Conservation (phyloP, 495 filamentous ascomycete genomes). For the Neurospora discreta region DNA sequence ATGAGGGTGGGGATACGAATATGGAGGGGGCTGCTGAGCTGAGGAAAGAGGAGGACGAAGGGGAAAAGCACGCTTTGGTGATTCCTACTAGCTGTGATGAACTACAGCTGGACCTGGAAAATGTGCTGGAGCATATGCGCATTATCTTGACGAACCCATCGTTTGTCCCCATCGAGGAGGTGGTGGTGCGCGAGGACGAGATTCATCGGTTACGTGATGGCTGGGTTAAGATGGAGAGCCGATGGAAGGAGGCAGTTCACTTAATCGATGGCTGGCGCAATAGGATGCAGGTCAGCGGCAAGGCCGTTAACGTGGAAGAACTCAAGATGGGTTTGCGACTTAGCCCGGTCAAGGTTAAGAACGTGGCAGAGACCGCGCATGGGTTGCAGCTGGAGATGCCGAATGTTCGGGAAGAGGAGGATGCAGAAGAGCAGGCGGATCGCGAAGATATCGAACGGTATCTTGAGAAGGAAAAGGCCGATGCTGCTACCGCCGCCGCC, state of each 20-base stretch:
- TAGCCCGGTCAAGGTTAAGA: constrained; percentile 45
- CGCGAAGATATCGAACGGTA: background rate
- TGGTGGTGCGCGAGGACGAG: constrained; percentile 81
- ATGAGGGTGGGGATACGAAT: constrained; percentile 26
- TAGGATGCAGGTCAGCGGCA: constrained; percentile 66
- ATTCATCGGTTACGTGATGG: constrained; percentile 70
- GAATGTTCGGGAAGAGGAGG: constrained; percentile 28
- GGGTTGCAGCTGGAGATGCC: constrained; percentile 27
- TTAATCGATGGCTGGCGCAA: constrained; percentile 92
- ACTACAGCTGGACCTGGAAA: constrained; percentile 59
- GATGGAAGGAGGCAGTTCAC: constrained; percentile 80
- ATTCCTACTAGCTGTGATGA: constrained; percentile 57
- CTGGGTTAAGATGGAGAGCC: constrained; percentile 81
- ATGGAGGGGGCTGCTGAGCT: constrained; percentile 16
- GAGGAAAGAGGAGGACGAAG: constrained; percentile 7
- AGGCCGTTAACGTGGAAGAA: constrained; percentile 74
- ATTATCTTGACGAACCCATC: constrained; percentile 85
- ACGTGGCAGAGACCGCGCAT: constrained; percentile 36
- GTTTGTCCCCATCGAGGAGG: constrained; percentile 91
- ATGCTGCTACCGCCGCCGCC: background rate
- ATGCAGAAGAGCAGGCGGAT: constrained; percentile 18
- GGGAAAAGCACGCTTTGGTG: constrained; percentile 30
- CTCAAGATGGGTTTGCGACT: constrained; percentile 63
- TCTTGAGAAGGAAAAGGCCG: background rate
- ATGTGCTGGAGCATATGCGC: constrained; percentile 65